Base-by-base conservation (phyloP, 2,329 filamentous ascomycete species). In the Boeremia exigua region DNA sequence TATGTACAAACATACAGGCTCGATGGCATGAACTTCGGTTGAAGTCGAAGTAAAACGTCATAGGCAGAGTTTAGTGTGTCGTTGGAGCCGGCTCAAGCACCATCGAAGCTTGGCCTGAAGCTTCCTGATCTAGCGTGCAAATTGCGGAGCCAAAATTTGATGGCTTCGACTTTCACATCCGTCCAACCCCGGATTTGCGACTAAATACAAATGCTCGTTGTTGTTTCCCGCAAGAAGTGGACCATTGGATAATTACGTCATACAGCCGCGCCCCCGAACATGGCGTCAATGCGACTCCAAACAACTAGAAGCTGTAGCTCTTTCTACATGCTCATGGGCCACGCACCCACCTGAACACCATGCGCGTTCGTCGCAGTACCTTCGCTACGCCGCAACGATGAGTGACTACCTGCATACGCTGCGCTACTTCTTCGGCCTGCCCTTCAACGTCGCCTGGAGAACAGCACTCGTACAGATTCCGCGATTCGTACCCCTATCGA, bases 381-480 rank as follows among this genome's bases (percentile, higher is more conserved):
- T 23, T 44, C 48, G 32, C 19, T 32, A 47, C 42, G 27, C 37
- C n/a, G 32, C 53, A 44, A 71, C 44, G 9, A 73, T 75, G 72
- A 69, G 62, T 48, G 66, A 63, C 40, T 71, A 66, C 51, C 59
- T 68, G 47, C 66, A 72, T 34, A 67, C 65, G 32, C 56, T 75
- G 34, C 59, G 61, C 33, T 74, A 74, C 62, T 75, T 75, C 58
- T 72, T 76, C 59, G 66, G 71, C 30, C 67, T 76, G 11, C 75
- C 75, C 2, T 70, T 67, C 39, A 59, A 64, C 56, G 65, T 75
- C 40, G 52, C 74, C 66, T 77, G 74, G 75, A 66, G 74, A 11
- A 75, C 75, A 1, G 67, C 67, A 15, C 59, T 77, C 14, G 70
- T 77, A 14, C 73, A 75, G 43, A 59, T 76, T 2, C 75, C 74